Evolutionary conservation across 192 early-diverging fungal species (phyloP), one percentile per base, ranked within the genome.

Genomic region (Coemansia sp.): DNA sequence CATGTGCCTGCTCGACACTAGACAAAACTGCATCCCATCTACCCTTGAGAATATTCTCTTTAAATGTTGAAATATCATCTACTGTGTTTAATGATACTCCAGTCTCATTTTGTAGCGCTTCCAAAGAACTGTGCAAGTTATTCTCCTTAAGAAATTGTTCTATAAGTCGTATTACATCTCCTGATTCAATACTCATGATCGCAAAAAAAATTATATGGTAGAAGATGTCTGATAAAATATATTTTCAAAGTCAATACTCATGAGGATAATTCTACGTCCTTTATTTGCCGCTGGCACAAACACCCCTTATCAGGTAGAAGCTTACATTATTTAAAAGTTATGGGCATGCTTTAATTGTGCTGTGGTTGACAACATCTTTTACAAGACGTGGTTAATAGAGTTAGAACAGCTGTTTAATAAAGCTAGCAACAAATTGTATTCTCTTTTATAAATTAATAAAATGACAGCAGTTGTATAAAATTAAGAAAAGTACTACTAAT

Each of bases 81-180:
- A 96, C 92, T 0, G 94, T 92, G 77, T 95, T 96, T 6, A 98
- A 72, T 0, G 85, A 70, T 14, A 95, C 79, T 4, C 86, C 85
- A 0, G 90, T 81, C 76, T 98, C 96, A 39, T 88, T 87, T 87
- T 97, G 91, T 22, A 98, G 81, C 2, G 88, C 79, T 9, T 84
- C 84, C 10, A 96, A 82, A 8, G 92, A 88, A n/a, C 84, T 84
- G 50, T 84, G 86, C 27, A 98, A 83, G 63, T 93, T 95, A 64
- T 94, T 91, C 68, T 96, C 96, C 62, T 92, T 92, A 39, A 95
- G 79, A 66, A 98, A 98, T 71, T 96, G 96, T 67, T 91, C 84
- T 51, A 96, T 89, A n/a, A 98, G 86, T 22, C 93, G 88, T 67
- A 96, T 88, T 8, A 94, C 89, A 67, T 91, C 92, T 61, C 64